Evolutionary conservation across 192 early-diverging fungal genomes (phyloP).

Genomic region (Lunasporangiospora selenospora): DNA sequence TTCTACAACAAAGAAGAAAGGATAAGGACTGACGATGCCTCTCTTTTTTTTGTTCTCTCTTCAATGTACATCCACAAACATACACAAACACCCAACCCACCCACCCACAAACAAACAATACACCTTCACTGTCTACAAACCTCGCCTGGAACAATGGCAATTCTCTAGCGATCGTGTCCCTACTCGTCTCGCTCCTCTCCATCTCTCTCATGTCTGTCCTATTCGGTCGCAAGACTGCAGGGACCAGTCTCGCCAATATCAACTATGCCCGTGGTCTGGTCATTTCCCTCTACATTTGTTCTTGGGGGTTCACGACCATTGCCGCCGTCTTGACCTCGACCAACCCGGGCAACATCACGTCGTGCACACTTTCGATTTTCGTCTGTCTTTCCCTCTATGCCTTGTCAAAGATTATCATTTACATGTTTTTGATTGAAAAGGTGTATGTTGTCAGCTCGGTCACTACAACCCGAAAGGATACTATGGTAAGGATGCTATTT

Average conservation of each 20-base stretch:
- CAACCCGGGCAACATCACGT: slow-evolving; percentile 50
- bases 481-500: slow-evolving; percentile 19
- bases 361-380: slow-evolving; percentile 46
- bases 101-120: no score
- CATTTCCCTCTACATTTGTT: slow-evolving; percentile 38
- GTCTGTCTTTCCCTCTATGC: slow-evolving; percentile 50
- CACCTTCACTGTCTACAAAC: no score
- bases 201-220: slow-evolving; percentile 30
- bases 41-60: no score
- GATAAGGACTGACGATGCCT: no score
- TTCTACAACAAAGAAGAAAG: no score
- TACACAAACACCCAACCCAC: neutral
- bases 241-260: slow-evolving; percentile 18
- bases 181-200: slow-evolving; percentile 28
- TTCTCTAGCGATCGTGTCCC: slow-evolving; percentile 18
- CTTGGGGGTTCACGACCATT: slow-evolving; percentile 52
- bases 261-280: slow-evolving; percentile 50
- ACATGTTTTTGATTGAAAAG: slow-evolving; percentile 57
- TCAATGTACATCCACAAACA: no score
- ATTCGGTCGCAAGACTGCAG: slow-evolving; percentile 29
- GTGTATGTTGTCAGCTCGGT: slow-evolving; percentile 30
- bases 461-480: slow-evolving; percentile 8
- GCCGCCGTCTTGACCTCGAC: slow-evolving; percentile 50
- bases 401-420: slow-evolving; percentile 45
- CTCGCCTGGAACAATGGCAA: no score